A percentile compares a stretch with the other conserved stretches of the same genome.
Conservation (phyloP, 1,284 basidiomycete species). For the Ustilago hordei region DNA sequence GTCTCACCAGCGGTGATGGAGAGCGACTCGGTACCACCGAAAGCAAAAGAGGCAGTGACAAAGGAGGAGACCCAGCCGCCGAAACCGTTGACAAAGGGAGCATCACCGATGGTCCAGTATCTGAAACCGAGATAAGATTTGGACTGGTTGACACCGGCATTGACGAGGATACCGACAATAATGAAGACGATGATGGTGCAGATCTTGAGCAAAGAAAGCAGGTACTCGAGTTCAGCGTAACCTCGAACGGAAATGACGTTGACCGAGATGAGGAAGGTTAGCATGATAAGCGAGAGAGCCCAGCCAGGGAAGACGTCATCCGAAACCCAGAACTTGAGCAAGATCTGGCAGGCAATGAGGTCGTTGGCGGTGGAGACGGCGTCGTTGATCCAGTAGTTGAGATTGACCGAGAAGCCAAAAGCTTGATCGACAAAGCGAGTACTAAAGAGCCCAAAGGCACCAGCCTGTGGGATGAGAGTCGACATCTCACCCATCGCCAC, state of each 20-base stretch:
- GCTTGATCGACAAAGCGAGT: constrained; percentile 55
- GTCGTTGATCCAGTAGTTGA: constrained; percentile 59
- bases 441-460: constrained; percentile 62
- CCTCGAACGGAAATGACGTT: constrained; percentile 74
- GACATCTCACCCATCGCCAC: constrained; percentile 68
- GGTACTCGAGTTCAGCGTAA: constrained; percentile 75
- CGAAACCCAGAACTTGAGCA: constrained; percentile 45
- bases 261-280: constrained; percentile 65
- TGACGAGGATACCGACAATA: constrained; percentile 54
- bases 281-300: constrained; percentile 70
- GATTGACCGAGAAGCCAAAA: constrained; percentile 41
- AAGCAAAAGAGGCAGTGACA: constrained; percentile 77
- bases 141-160: constrained; percentile 47
- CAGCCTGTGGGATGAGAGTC: constrained; percentile 56
- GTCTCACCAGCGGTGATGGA: constrained; percentile 55
- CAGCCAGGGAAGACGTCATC: constrained; percentile 38
- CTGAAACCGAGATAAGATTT: constrained; percentile 54
- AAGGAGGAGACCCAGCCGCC: constrained; percentile 72
- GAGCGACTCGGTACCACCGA: constrained; percentile 78
- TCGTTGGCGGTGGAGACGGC: constrained; percentile 71
- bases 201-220: constrained; percentile 46
- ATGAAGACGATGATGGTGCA: constrained; percentile 41
- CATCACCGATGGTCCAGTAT: constrained; percentile 71
- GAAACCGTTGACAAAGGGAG: constrained; percentile 70
- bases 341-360: constrained; percentile 71